Base-by-base conservation (phyloP, 768 basidiomycete genomes). In the Russula foetens region DNA sequence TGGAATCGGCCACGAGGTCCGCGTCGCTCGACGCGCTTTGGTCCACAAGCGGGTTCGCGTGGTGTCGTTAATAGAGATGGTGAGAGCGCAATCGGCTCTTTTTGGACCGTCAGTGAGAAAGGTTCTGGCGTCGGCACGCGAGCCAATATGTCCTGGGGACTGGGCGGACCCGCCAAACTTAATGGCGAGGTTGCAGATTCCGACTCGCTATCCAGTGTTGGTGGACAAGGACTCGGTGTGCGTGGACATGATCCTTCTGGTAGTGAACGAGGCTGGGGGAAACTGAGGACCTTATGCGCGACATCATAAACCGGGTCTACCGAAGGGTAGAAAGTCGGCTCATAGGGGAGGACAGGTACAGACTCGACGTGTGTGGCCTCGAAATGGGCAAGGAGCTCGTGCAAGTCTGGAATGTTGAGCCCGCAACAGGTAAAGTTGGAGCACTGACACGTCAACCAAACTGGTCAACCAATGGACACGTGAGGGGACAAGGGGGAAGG, bases 311-410 rank as follows among this genome's bases (percentile, higher is more conserved):
- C 19, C 29, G 56, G 39, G 56, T 48, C 66, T 54, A 24, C 52
- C 44, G 50, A 52, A 39, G 56, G 64, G 23, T 53, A 54, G 44
- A 60, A 63, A 23, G 43, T 41, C n/a, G 60, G 59, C n/a, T 55
- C 47, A 38, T 58, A 35, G 21, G 56, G 28, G 44, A 60, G 19
- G 38, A 58, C 23, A 9, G 59, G 54, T 23, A 53, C 53, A 5
- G 59, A 65, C 43, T 74, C 69, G 47, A 75, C 77, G 57, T 75
- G 76, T 7, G 69, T 63, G 64, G 75, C 74, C 63, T 81, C 80
- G 52, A 79, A 78, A 62, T 82, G 83, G 63, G 79, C 77, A 54
- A 82, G 71, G 21, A 81, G 73, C 41, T 74, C 75, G 65, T 82
- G 81, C 41, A 81, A 71, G 69, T 80, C 77, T 6, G 74, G 66